Evolutionary conservation across 768 basidiomycete genomes (phyloP).

Genomic region (Cystofilobasidium bisporidii): DNA sequence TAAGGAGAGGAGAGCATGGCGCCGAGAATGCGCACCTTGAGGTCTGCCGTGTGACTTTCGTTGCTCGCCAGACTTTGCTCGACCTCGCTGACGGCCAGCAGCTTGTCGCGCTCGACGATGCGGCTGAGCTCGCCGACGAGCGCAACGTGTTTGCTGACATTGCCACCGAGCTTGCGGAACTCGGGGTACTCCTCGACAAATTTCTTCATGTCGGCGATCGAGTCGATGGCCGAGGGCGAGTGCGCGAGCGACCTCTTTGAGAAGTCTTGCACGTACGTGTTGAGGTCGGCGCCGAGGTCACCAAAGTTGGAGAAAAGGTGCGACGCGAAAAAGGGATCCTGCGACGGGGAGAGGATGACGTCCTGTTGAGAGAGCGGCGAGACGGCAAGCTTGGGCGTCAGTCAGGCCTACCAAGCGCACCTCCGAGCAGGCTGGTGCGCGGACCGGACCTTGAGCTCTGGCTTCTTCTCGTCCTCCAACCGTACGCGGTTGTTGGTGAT

Average conservation of each 20-base stretch:
- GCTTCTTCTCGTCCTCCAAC: slow-evolving; percentile 70
- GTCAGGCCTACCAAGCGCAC: not conserved
- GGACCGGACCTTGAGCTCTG: slow-evolving; percentile 68
- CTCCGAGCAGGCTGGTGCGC: no score
- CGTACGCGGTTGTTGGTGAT: slow-evolving; percentile 89
- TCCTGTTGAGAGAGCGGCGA: slow-evolving; percentile 52
- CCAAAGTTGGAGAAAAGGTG: slow-evolving; percentile 91
- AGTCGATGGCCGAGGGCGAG: slow-evolving; percentile 69
- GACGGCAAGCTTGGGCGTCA: no score
- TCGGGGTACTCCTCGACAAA: slow-evolving; percentile 94
- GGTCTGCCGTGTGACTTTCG: slow-evolving; percentile 66
- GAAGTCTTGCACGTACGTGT: slow-evolving; percentile 88
- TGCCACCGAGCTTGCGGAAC: slow-evolving; percentile 88
- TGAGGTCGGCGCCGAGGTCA: slow-evolving; percentile 82
- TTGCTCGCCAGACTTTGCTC: slow-evolving; percentile 93
- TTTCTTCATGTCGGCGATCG: slow-evolving; percentile 90
- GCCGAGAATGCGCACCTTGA: slow-evolving; percentile 71
- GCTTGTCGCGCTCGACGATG: slow-evolving; percentile 70
- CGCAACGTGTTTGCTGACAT: slow-evolving; percentile 97
- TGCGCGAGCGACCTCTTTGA: slow-evolving; percentile 37
- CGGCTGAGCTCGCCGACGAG: slow-evolving; percentile 91
- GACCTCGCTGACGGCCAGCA: slow-evolving; percentile 83
- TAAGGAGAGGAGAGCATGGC: no score
- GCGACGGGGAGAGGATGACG: slow-evolving; percentile 74
- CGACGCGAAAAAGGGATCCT: slow-evolving; percentile 82